Percentiles rank a stretch among this genome's conserved stretches.
Evolutionary conservation across 2,329 filamentous ascomycete species (phyloP).

Genomic region (Colletotrichum sp.): DNA sequence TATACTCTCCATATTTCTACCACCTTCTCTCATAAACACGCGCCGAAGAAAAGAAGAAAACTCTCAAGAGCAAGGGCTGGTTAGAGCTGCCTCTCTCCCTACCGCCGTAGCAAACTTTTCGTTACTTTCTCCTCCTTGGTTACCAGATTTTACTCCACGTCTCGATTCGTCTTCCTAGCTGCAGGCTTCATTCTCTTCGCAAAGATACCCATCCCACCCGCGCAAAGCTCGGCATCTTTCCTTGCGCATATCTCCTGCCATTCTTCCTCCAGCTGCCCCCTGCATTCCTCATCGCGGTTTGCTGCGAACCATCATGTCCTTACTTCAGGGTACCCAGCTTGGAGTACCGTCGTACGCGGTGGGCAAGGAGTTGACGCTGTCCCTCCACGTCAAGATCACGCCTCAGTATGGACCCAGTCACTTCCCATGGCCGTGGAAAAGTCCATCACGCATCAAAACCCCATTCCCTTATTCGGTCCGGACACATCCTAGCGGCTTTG

Average conservation of each 20-base stretch:
- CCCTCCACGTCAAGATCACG: rapidly evolving
- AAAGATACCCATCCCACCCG: rapidly evolving
- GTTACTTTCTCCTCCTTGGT: too few relatives aligned
- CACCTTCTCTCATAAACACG: background rate
- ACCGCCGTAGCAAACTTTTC: rapidly evolving
- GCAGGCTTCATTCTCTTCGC: rapidly evolving
- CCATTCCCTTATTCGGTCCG: background rate
- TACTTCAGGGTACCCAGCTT: rapidly evolving
- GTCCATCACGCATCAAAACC: rapidly evolving
- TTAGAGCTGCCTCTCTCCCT: too few relatives aligned
- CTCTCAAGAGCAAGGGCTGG: too few relatives aligned
- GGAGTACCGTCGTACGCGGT: background rate
- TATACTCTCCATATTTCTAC: background rate
- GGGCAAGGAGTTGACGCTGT: background rate
- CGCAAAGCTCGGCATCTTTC: background rate
- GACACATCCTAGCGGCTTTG: background rate
- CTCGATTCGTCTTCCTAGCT: rapidly evolving
- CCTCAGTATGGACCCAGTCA: background rate
- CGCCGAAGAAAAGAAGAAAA: too few relatives aligned
- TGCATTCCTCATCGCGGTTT: rapidly evolving
- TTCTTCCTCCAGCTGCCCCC: rapidly evolving
- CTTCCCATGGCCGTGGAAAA: background rate
- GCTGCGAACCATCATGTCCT: background rate
- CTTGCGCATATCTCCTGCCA: rapidly evolving
- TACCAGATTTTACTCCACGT: background rate